These are phyloP conservation scores for Lactuca sativa DNA, from an alignment of 129 eudicot genomes.

Conservation along the genomic window DNA sequence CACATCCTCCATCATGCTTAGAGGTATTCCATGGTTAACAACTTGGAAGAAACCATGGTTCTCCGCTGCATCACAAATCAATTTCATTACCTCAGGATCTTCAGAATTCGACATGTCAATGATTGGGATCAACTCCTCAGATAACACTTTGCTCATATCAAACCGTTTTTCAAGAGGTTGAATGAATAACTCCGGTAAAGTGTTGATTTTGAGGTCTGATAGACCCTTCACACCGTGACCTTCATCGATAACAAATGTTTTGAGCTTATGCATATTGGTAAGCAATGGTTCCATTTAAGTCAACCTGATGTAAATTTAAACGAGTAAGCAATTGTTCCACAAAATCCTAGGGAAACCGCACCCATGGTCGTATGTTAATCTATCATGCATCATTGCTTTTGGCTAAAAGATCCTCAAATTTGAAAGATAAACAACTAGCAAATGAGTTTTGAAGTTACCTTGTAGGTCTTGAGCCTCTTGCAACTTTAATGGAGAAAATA, in stretches of 20 bases:
- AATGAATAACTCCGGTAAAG: slow-evolving; percentile 4
- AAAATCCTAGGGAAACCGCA: too few species aligned
- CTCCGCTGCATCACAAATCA: slow-evolving; percentile 42
- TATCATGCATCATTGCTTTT: too few species aligned
- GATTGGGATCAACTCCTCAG: slow-evolving; percentile 26
- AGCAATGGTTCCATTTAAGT: too few species aligned
- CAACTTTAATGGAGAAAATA: too few species aligned
- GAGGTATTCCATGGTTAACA: slow-evolving; percentile 46
- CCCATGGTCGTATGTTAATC: too few species aligned
- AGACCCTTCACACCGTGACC: slow-evolving; percentile 44
- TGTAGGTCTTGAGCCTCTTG: too few species aligned
- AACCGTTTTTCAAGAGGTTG: slow-evolving; percentile 37
- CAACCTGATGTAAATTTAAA: too few species aligned
- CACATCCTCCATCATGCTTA: slow-evolving; percentile 41
- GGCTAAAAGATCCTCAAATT: too few species aligned
- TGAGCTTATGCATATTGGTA: too few species aligned
- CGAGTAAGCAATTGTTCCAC: too few species aligned
- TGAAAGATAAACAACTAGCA: too few species aligned
- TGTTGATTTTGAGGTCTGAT: slow-evolving; percentile 17
- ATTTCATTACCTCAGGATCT: slow-evolving; percentile 32
- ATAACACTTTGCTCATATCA: neutral
- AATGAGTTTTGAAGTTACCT: too few species aligned
- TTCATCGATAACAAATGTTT: neutral
- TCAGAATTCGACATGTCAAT: slow-evolving; percentile 42
- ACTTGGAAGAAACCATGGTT: slow-evolving; percentile 10